A percentile compares a stretch with the other conserved stretches of the same genome.
phyloP scores from a whole-genome alignment of 2,329 filamentous ascomycete species.

The Penicillium digitatum region DNA sequence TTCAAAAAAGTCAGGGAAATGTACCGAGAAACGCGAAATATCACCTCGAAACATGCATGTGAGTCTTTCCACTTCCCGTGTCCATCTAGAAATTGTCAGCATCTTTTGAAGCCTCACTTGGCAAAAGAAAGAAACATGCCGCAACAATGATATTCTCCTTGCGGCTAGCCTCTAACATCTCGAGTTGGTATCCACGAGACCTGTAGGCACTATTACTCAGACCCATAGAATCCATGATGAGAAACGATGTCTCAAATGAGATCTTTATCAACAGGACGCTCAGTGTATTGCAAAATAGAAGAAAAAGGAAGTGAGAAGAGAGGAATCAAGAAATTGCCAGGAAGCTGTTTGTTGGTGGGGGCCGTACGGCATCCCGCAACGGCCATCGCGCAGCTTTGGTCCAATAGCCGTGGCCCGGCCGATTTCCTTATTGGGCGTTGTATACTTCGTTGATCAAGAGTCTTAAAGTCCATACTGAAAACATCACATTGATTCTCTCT shows the following conservation, averaged over 20 bases:
- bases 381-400: slow-evolving; percentile 1
- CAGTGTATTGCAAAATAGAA: background rate
- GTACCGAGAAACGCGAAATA: background rate
- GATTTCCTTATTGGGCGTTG: background rate
- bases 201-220: slow-evolving; percentile 15
- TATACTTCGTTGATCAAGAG: background rate
- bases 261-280: background rate
- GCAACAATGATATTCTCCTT: slow-evolving; percentile 67
- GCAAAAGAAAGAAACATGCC: slow-evolving; percentile 41
- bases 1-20: background rate
- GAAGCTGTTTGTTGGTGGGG: background rate
- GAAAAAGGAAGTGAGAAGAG: background rate
- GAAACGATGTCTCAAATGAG: background rate
- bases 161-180: slow-evolving; percentile 70
- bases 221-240: background rate
- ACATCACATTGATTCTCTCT: background rate
- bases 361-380: background rate
- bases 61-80: slow-evolving; percentile 74
- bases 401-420: background rate
- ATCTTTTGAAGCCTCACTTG: background rate
- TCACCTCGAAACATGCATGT: slow-evolving; percentile 55
- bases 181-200: slow-evolving; percentile 63
- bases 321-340: background rate
- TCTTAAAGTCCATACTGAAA: no score
- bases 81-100: slow-evolving; percentile 58